These are phyloP conservation scores for Hyphodiscus hymeniophilus DNA, from an alignment of 495 filamentous ascomycete species.

Conservation along the genomic window DNA sequence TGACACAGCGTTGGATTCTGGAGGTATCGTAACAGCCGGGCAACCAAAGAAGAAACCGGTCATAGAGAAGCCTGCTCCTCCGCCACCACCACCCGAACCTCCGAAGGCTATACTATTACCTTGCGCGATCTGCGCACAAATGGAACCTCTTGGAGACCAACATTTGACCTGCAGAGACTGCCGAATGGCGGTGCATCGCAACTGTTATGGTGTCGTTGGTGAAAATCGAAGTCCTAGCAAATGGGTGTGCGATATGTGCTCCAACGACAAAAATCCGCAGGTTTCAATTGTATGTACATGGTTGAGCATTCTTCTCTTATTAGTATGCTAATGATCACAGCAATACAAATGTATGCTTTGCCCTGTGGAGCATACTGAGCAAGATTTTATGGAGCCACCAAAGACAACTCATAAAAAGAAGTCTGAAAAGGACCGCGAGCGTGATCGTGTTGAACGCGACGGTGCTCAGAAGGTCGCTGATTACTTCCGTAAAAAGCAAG, in stretches of 20 bases:
- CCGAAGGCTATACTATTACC: conserved; percentile 70
- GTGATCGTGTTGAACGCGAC: conserved; percentile 77
- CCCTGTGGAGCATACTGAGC: conserved; percentile 64
- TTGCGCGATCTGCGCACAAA: conserved; percentile 74
- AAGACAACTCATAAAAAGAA: conserved; percentile 88
- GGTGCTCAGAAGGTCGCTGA: conserved; percentile 63
- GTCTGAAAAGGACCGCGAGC: conserved; percentile 83
- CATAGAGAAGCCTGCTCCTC: conserved; percentile 38
- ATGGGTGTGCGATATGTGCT: conserved; percentile 94
- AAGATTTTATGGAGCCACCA: conserved; percentile 76
- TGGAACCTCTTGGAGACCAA: conserved; percentile 64
- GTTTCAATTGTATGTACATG: conserved; percentile 65
- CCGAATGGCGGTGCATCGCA: conserved; percentile 84
- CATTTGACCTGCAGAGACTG: conserved; percentile 75
- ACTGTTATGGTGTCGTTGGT: conserved; percentile 79
- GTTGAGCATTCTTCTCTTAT: background rate
- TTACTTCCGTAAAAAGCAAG: conserved; percentile 73
- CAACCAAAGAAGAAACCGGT: conserved; percentile 55
- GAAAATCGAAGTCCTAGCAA: conserved; percentile 50
- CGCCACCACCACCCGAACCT: conserved; percentile 52
- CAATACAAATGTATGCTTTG: conserved; percentile 90
- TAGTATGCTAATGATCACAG: conserved; percentile 34
- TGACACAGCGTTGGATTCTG: conserved; percentile 8
- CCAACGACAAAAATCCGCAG: conserved; percentile 80
- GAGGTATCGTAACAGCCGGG: conserved; percentile 24